phyloP scores from a whole-genome alignment of 148 eudicot species.

The Oxyria digyna region DNA sequence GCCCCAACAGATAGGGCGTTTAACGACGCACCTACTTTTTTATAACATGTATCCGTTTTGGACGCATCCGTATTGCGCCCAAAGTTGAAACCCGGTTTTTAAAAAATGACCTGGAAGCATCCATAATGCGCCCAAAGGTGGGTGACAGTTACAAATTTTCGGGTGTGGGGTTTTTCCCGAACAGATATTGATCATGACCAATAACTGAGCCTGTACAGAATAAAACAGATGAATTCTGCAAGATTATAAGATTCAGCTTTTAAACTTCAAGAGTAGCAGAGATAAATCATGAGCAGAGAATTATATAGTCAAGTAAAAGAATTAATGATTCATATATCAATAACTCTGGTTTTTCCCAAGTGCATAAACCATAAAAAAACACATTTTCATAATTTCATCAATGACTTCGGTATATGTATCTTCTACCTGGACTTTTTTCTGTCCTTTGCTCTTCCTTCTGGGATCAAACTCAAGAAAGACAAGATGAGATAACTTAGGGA shows the following conservation, averaged over 20 bases:
- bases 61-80: too few species aligned
- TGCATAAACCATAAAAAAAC: not conserved
- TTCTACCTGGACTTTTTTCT: not conserved
- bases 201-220: not conserved
- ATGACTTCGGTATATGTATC: not conserved
- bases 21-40: too few species aligned
- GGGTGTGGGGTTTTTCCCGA: too few species aligned
- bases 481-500: slow-evolving; percentile 25
- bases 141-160: too few species aligned
- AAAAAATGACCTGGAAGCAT: too few species aligned
- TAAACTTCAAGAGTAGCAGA: not conserved
- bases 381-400: not conserved
- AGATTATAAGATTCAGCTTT: too few species aligned
- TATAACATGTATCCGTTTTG: too few species aligned
- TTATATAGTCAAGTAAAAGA: not conserved
- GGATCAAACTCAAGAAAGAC: too few species aligned
- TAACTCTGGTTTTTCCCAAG: not conserved
- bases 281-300: not conserved
- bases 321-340: not conserved
- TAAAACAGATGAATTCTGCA: not conserved
- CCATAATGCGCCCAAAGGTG: too few species aligned
- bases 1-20: too few species aligned
- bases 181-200: too few species aligned
- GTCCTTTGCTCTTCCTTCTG: not conserved
- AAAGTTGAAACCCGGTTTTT: too few species aligned